Base-by-base conservation (phyloP, 1,284 basidiomycete species). In the Pulveroboletus sp. region DNA sequence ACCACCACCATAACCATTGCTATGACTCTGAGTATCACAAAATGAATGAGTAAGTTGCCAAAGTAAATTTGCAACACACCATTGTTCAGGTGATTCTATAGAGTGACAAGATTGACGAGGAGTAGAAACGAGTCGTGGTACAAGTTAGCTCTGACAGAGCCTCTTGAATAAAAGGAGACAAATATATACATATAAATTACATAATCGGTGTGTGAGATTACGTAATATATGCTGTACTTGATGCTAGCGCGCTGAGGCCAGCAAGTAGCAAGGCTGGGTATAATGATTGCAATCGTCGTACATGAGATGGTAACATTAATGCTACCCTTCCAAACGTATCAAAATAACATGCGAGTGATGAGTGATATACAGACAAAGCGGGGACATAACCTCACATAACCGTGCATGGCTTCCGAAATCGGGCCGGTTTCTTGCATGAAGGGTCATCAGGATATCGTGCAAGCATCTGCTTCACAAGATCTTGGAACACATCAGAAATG, bases 401-500 rank as follows among this genome's bases (percentile, higher is more conserved):
- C 48, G 82, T 75, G 69, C 87, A 89, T 36, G 62, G 68, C 47
- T 66, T 71, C 43, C 64, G 69, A 52, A 70, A 56, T 55, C 70
- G 72, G 57, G 72, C 75, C 58, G 73, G 74, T 66, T 73, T 79
- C 68, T 73, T 79, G 44, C 58, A 62, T 26, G 65, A 62, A 24
- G 65, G 60, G 20, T 81, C 81, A 55, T 76, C 66, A 18, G 88
- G 87, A 69, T 86, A 88, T 57, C 78, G 78, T 54, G 66, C 71
- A 36, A 86, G 80, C 87, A 94, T 89, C 66, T 91, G 90, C 58
- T 83, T 79, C 44, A 91, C 74, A 36, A 94, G 78, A 59, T 91
- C 89, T 62, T 91, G 85, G 67, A 94, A 94, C 14, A 90, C 89
- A 43, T 90, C 88, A 12, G 76, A 75, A 49, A 94, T 81, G 66